Percentiles rank a stretch among this genome's conserved stretches.
Conservation (phyloP, 805 yeast species). For the Kuraishia borneana region DNA sequence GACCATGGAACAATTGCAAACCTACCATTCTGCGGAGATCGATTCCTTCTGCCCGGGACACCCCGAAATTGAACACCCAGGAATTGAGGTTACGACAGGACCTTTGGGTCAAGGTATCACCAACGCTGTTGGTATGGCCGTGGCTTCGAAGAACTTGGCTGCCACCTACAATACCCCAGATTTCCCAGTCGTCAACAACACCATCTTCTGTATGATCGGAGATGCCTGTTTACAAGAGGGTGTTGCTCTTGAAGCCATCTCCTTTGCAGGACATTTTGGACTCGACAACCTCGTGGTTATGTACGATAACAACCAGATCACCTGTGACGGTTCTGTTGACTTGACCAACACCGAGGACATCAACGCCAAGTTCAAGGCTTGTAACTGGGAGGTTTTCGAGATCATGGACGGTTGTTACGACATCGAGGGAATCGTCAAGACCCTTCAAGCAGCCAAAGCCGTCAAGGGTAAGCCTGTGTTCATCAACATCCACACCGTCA, state of each 20-base stretch:
- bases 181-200: constrained; percentile 16
- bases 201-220: constrained; percentile 23
- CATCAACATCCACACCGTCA: constrained; percentile 21
- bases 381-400: constrained; percentile 25
- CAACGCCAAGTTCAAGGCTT: constrained; percentile 20
- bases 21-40: constrained; percentile 18
- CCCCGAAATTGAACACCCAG: constrained; percentile 27
- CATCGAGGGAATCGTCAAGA: constrained; percentile 17
- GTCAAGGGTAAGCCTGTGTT: constrained; percentile 22
- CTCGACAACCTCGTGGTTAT: constrained; percentile 23
- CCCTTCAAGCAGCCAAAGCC: constrained; percentile 15
- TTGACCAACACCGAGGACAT: constrained; percentile 22
- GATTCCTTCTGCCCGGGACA: constrained; percentile 24
- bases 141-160: constrained; percentile 22
- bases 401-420: constrained; percentile 20
- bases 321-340: constrained; percentile 26
- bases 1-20: constrained; percentile 21
- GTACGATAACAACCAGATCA: constrained; percentile 25
- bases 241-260: constrained; percentile 24
- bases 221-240: constrained; percentile 32
- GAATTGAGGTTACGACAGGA: constrained; percentile 27
- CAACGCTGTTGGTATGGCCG: constrained; percentile 27
- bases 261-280: constrained; percentile 26
- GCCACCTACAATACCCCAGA: constrained; percentile 23
- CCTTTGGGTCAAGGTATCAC: constrained; percentile 32